Evolutionary conservation across 23 red algal genomes (phyloP).

Genomic region (Gracilaria caudata): DNA sequence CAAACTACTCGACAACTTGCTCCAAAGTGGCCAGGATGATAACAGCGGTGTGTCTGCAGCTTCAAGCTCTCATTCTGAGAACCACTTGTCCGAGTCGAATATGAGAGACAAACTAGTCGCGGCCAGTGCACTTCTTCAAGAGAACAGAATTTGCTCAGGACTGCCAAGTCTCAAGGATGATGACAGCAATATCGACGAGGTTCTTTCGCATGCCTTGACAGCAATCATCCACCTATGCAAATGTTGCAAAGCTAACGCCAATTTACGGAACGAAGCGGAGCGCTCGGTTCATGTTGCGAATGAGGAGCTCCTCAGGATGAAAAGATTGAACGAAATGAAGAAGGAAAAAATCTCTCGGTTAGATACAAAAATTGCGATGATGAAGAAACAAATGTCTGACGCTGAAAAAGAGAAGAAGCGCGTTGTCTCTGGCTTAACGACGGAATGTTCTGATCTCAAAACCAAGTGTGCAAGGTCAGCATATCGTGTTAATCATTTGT

Average conservation of each 20-base stretch:
- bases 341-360: slow-evolving; percentile 21
- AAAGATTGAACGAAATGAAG: slow-evolving; percentile 9
- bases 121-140: slow-evolving; percentile 20
- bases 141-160: slow-evolving; percentile 22
- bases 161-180: slow-evolving; percentile 26
- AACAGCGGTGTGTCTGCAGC: background rate
- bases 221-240: slow-evolving; percentile 42
- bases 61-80: background rate
- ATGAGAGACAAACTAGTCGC: background rate
- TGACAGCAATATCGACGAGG: slow-evolving; percentile 11
- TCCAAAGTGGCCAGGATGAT: slow-evolving; percentile 3
- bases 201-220: slow-evolving; percentile 23
- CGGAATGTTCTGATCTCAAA: slow-evolving; percentile 22
- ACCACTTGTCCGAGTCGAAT: background rate
- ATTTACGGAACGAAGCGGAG: slow-evolving; percentile 40
- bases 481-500: slow-evolving; percentile 36
- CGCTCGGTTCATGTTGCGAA: background rate
- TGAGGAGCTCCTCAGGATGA: slow-evolving; percentile 7
- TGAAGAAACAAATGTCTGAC: slow-evolving; percentile 7
- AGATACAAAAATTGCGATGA: background rate
- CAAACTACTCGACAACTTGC: slow-evolving; percentile 48
- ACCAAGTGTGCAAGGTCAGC: slow-evolving; percentile 22
- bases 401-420: slow-evolving; percentile 34
- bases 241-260: slow-evolving; percentile 59
- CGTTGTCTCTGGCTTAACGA: slow-evolving; percentile 2